Base-by-base conservation (phyloP, 164 flowering plant species). In the Tetrastigma voinierianum region DNA sequence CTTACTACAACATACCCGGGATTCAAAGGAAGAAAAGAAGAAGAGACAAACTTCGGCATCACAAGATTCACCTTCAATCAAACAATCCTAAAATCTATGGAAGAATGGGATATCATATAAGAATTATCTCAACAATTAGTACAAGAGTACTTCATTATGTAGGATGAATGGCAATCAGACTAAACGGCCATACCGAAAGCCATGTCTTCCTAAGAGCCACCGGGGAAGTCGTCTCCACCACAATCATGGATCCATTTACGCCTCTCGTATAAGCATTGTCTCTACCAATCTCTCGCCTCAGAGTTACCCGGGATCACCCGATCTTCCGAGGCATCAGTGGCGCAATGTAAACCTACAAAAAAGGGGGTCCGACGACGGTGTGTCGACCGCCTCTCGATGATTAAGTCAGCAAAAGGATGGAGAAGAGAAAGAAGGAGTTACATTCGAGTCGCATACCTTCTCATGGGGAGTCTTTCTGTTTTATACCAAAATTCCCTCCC, bases 161-260 rank as follows among this genome's bases (percentile, higher is more conserved):
- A 51, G 0, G 10, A 44, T 17, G 4, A 40, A 19, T 43, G 51
- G 3, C 1, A 65, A n/a, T 6, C 6, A 3, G 40, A 6, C 6
- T 25, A 25, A 25, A 0, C 6, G 40, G 40, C 40, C 60, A 45
- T 71, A 83, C 88, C 69, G 86, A 72, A 32, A 85, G 84, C 86
- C 86, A 85, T 32, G 80, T 81, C 71, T 85, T 85, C 89, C 86
- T 83, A 85, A 2, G 86, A 85, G 17, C 85, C 81, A n/a, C 80
- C 77, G n/a, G n/a, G 61, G 72, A 61, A 0, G 74, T 72, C 0
- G 62, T n/a, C 85, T 53, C 79, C 71, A 10, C 86, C 89, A 61
- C 64, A 84, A 19, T 81, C 81, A 58, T 66, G 83, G 17, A 84
- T 81, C 86, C 88, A 84, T 52, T 79, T 78, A 9, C 88, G 45